A percentile compares a stretch with the other conserved stretches of the same genome.
Evolutionary conservation across 2,329 filamentous ascomycete genomes (phyloP).

Genomic region (Ophiostoma pallidulum): DNA sequence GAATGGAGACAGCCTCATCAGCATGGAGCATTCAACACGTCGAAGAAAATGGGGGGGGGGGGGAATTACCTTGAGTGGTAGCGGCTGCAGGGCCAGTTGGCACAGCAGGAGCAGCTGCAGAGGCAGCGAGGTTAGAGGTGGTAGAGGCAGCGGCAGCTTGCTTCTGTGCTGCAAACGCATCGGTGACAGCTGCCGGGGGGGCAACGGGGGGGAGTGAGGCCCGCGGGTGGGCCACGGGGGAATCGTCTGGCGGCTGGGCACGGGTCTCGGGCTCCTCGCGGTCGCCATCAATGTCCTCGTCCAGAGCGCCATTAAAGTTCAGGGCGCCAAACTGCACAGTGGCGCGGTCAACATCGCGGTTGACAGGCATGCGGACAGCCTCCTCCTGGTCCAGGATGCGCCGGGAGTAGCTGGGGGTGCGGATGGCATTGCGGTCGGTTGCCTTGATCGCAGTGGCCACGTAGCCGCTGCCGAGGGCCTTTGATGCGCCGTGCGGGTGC

Average conservation of each 20-base stretch:
- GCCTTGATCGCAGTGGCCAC: conserved; percentile 77
- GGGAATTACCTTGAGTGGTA: conserved; percentile 28
- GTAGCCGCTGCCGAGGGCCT: conserved; percentile 60
- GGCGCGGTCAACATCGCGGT: conserved; percentile 85
- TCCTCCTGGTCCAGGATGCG: conserved; percentile 91
- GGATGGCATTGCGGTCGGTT: conserved; percentile 49
- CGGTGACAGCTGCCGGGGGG: conserved; percentile 45
- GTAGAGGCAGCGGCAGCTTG: conserved; percentile 26
- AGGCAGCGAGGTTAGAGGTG: conserved; percentile 33
- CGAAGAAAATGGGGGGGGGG: too few relatives aligned
- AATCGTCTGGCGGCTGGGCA: conserved; percentile 86
- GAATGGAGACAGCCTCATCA: conserved; percentile 14
- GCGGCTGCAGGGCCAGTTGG: conserved; percentile 22
- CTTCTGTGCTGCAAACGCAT: conserved; percentile 47
- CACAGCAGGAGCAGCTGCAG: conserved; percentile 26
- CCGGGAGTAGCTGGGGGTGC: conserved; percentile 73
- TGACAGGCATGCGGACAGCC: conserved; percentile 95
- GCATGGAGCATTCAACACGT: conserved; percentile 19
- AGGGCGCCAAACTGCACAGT: conserved; percentile 96
- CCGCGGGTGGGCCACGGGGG: conserved; percentile 75
- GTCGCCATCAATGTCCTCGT: conserved; percentile 87
- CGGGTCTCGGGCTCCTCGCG: conserved; percentile 92
- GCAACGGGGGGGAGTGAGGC: conserved; percentile 72
- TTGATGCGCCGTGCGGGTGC: conserved; percentile 43
- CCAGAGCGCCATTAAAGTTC: conserved; percentile 72